These are phyloP conservation scores for Leccinum glutinopallens DNA, from an alignment of 1,284 basidiomycete genomes.

Conservation along the genomic window DNA sequence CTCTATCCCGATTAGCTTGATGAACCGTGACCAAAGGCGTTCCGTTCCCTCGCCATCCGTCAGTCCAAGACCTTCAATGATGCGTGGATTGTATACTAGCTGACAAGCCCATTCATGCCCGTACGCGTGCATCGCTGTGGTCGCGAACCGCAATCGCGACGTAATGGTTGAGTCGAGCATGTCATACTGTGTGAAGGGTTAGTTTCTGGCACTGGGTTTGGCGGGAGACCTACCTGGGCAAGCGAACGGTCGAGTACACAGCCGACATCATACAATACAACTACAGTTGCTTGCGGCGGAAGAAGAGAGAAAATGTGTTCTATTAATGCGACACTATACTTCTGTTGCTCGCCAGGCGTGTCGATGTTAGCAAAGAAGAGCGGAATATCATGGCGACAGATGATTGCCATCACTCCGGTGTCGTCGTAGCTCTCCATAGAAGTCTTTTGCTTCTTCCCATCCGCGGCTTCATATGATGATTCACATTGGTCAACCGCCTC, in stretches of 20 bases:
- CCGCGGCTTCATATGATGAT: background rate
- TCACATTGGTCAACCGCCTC: conserved; percentile 1
- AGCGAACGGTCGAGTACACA: conserved; percentile 41
- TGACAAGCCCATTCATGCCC: conserved; percentile 10
- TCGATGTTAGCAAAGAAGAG: conserved; percentile 2
- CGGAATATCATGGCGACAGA: background rate
- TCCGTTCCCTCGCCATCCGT: conserved; percentile 3
- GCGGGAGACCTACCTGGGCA: background rate
- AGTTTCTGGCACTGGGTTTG: background rate
- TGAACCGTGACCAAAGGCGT: background rate
- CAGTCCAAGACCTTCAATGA: background rate
- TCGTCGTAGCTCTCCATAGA: background rate
- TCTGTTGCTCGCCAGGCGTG: background rate
- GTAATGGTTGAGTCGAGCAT: background rate
- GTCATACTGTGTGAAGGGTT: background rate
- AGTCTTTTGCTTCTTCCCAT: background rate
- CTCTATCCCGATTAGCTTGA: conserved; percentile 7
- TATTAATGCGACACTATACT: background rate
- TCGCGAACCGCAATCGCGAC: background rate
- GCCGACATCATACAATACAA: conserved; percentile 41
- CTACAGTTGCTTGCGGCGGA: conserved; percentile 36
- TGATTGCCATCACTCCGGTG: background rate
- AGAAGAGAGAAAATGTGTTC: conserved; percentile 29
- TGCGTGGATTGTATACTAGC: background rate
- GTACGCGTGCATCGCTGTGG: background rate